Evolutionary conservation across 345 rosid species (phyloP), one percentile per base, ranked within the genome.

Genomic region (Populus pruinosa): DNA sequence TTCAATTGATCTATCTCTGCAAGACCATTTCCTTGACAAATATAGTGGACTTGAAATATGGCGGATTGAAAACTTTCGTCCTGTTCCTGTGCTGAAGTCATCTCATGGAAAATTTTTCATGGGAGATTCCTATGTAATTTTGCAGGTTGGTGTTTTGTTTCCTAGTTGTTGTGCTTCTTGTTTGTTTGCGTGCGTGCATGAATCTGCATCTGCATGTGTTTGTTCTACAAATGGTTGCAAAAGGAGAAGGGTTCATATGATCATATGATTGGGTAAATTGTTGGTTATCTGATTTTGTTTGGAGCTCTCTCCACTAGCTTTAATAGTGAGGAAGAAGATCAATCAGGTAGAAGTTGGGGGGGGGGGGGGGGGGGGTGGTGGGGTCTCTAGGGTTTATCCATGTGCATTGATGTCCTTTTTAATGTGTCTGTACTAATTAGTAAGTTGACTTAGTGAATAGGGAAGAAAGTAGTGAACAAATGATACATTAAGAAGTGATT

Each of bases 51-150:
- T 89, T 83, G 99, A 96, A 83, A 84, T 91, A 85, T 96, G 99
- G 99, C 91, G 97, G 84, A 91, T 96, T 77, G 99, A 96, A 84
- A 92, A 90, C 82, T 96, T 96, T 73, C 61, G 9, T 39, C 99
- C 99, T 55, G 89, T 87, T 73, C 90, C 77, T 17, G 78, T 89
- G 68, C 89, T 93, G 63, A 88, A 88, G 85, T 83, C 97, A 44
- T 90, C 95, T 68, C 55, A 86, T 73, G 99, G 99, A 36, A 96
- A 90, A 67, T 96, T 96, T 86, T 96, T 92, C 79, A 94, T 89
- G 0, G 97, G 99, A 78, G 99, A 96, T 85, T 96, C 99, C 71
- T 96, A 94, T 78, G 87, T 94, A 44, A 85, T 96, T 85, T 81
- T 96, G 84, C 90, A 90, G 99, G 99, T 89, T 85, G 75, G 78